Evolutionary conservation across 2,329 filamentous ascomycete genomes (phyloP).

Genomic region (Emmonsiellopsis sp.): DNA sequence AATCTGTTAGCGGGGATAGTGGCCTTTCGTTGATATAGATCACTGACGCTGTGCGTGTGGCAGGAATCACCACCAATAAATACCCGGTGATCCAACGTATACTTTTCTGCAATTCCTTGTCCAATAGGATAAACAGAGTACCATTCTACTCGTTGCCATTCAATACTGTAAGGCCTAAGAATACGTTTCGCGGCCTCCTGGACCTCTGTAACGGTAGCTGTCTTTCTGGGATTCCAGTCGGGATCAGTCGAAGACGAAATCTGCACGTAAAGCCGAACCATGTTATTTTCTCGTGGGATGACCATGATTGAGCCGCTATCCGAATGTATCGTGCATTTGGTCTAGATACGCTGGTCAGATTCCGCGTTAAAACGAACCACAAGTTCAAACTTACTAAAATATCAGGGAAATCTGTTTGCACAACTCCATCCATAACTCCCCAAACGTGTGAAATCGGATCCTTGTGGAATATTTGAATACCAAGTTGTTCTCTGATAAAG

Average conservation of each 20-base stretch:
- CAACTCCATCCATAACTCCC: slow-evolving; percentile 70
- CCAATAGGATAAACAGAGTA: slow-evolving; percentile 59
- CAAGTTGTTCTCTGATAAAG: slow-evolving; percentile 50
- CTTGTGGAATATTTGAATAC: slow-evolving; percentile 48
- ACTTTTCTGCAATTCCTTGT: slow-evolving; percentile 56
- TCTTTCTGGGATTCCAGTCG: slow-evolving; percentile 54
- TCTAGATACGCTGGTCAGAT: slow-evolving; percentile 3
- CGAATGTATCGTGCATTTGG: slow-evolving; percentile 62
- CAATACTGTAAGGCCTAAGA: slow-evolving; percentile 50
- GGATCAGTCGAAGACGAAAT: slow-evolving; percentile 54
- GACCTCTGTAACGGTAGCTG: slow-evolving; percentile 50
- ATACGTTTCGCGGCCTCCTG: slow-evolving; percentile 51
- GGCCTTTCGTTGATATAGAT: neutral
- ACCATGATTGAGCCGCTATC: slow-evolving; percentile 72
- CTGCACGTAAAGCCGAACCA: slow-evolving; percentile 45
- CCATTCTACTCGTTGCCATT: slow-evolving; percentile 59
- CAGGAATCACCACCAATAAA: slow-evolving; percentile 59
- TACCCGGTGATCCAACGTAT: slow-evolving; percentile 55
- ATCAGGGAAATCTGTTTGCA: slow-evolving; percentile 66
- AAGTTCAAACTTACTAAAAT: slow-evolving; percentile 60
- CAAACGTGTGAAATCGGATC: slow-evolving; percentile 64
- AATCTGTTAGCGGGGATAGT: slow-evolving; percentile 7
- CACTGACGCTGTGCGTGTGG: slow-evolving; percentile 48
- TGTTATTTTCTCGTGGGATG: slow-evolving; percentile 58
- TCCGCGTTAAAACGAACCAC: neutral